phyloP scores from a whole-genome alignment of 1,139 yeast species.

The Candida mesenterica region DNA sequence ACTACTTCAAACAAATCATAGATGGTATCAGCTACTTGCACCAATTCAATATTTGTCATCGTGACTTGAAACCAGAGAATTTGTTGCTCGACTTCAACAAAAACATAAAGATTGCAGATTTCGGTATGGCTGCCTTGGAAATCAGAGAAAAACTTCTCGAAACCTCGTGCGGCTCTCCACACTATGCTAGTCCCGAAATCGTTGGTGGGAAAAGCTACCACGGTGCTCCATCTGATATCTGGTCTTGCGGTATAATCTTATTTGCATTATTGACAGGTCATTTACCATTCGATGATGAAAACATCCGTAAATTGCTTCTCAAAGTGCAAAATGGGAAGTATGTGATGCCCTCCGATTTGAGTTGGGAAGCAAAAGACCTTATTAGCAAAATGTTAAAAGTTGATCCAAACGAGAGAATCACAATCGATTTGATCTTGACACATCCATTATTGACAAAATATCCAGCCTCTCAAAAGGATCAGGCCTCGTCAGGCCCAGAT shows the following conservation, averaged over 20 bases:
- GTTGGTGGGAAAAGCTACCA: constrained; percentile 93
- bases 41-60: constrained; percentile 88
- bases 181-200: constrained; percentile 97
- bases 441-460: constrained; percentile 84
- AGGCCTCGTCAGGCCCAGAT: constrained; percentile 15
- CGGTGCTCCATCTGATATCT: constrained; percentile 95
- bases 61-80: constrained; percentile 96
- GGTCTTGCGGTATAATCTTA: constrained; percentile 97
- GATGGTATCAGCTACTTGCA: constrained; percentile 93
- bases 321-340: constrained; percentile 91
- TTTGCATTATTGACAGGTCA: constrained; percentile 94
- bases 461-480: constrained; percentile 41
- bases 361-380: constrained; percentile 82
- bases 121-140: constrained; percentile 99
- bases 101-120: constrained; percentile 94
- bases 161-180: constrained; percentile 98
- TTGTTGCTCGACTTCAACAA: constrained; percentile 79
- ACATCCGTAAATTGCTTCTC: constrained; percentile 76
- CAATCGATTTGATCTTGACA: constrained; percentile 64
- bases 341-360: constrained; percentile 76
- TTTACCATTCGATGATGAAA: constrained; percentile 95
- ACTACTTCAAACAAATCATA: constrained; percentile 88
- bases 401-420: constrained; percentile 74
- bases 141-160: constrained; percentile 80
- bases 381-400: constrained; percentile 80